phyloP scores from a whole-genome alignment of 2,329 filamentous ascomycete species.

The Sporothrix protearum region DNA sequence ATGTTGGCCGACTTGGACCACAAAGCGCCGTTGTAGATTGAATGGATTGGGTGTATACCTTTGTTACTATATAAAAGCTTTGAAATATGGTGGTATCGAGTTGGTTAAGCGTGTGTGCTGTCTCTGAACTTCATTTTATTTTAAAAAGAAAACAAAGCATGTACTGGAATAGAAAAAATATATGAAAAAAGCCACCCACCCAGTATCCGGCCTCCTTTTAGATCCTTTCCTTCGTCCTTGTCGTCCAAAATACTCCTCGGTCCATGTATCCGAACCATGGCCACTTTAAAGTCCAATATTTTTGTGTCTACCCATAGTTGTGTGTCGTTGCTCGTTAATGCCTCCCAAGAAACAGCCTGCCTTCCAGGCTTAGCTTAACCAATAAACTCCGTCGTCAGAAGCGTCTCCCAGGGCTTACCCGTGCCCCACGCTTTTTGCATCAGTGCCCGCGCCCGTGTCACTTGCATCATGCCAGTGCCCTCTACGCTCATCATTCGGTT shows the following conservation, averaged over 20 bases:
- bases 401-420: conserved; percentile 64
- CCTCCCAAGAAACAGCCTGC: background rate
- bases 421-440: conserved; percentile 69
- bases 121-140: no score
- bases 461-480: conserved; percentile 72
- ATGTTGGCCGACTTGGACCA: conserved; percentile 49
- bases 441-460: conserved; percentile 58
- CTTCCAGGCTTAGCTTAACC: conserved; percentile 38
- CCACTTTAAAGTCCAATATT: background rate
- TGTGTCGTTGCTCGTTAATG: background rate
- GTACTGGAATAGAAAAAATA: background rate
- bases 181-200: conserved; percentile 1
- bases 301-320: background rate
- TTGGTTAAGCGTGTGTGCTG: background rate
- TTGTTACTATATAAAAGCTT: no score
- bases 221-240: background rate
- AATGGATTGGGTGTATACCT: no score
- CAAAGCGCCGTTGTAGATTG: conserved; percentile 18
- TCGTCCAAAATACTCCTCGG: background rate
- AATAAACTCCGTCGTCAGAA: conserved; percentile 66
- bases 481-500: conserved; percentile 65
- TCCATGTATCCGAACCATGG: background rate
- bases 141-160: no score
- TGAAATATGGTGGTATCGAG: no score
- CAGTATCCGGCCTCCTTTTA: background rate